Percentiles rank a stretch among this genome's conserved stretches.
phyloP scores from a whole-genome alignment of 441 rosid genomes.

The Erodium chrysanthum region DNA sequence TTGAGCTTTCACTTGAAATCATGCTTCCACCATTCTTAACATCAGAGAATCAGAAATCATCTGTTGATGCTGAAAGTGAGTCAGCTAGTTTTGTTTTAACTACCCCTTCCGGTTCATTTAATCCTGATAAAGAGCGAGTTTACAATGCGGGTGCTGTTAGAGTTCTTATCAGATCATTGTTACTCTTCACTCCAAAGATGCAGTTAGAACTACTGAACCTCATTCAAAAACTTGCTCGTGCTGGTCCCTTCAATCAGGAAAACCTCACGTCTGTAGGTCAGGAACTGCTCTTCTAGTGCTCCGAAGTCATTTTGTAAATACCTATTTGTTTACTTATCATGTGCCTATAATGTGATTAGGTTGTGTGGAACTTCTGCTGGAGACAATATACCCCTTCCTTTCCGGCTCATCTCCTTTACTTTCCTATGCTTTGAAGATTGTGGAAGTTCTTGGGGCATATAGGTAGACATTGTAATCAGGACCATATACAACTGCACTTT shows the following conservation, averaged over 20 bases:
- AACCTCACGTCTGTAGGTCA: conserved; percentile 88
- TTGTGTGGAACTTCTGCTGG: conserved; percentile 94
- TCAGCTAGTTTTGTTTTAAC: conserved; percentile 41
- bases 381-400: conserved; percentile 82
- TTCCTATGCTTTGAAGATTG: conserved; percentile 80
- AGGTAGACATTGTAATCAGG: conserved; percentile 37
- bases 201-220: conserved; percentile 82
- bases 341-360: conserved; percentile 34
- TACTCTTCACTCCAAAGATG: conserved; percentile 92
- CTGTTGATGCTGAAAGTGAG: conserved; percentile 43
- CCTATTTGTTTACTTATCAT: conserved; percentile 21
- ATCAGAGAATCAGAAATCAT: conserved; percentile 37
- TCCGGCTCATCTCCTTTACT: conserved; percentile 74
- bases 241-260: conserved; percentile 94
- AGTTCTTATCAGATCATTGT: conserved; percentile 78
- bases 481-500: conserved; percentile 9
- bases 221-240: conserved; percentile 76
- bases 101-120: conserved; percentile 54
- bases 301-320: conserved; percentile 12
- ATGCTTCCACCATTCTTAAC: conserved; percentile 81
- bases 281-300: conserved; percentile 24
- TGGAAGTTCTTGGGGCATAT: conserved; percentile 95
- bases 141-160: conserved; percentile 87
- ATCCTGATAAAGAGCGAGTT: conserved; percentile 77
- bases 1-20: conserved; percentile 96